These are phyloP conservation scores for Sporothrix humicola DNA, from an alignment of 2,329 filamentous ascomycete genomes.

Conservation along the genomic window DNA sequence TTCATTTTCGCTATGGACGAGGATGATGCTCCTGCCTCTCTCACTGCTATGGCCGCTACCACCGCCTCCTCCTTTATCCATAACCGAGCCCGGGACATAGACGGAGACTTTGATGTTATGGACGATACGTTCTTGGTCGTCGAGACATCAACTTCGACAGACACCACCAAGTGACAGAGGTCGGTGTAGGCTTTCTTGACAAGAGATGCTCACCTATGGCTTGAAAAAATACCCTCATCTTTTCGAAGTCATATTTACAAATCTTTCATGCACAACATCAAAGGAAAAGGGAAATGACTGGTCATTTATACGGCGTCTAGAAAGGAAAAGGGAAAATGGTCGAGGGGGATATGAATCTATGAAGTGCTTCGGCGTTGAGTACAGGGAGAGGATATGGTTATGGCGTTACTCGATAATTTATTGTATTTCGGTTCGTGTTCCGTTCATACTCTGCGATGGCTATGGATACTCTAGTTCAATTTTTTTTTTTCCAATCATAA, in stretches of 20 bases:
- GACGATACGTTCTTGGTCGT: not conserved
- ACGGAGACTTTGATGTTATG: not conserved
- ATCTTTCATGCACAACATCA: not conserved
- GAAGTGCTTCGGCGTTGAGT: too few relatives aligned
- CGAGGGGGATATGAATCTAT: too few relatives aligned
- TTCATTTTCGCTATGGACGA: slow-evolving; percentile 1
- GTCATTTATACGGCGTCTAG: not conserved
- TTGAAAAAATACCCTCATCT: too few relatives aligned
- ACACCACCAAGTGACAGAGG: too few relatives aligned
- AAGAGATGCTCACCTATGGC: too few relatives aligned
- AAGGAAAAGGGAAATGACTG: not conserved
- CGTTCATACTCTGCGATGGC: too few relatives aligned
- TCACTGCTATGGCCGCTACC: not conserved
- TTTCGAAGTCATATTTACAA: not conserved
- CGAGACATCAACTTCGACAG: not conserved
- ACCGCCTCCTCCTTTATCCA: not conserved
- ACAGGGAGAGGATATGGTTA: too few relatives aligned
- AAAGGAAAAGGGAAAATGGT: not conserved
- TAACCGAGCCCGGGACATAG: not conserved
- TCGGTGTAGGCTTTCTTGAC: too few relatives aligned
- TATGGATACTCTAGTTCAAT: too few relatives aligned
- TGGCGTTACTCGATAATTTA: too few relatives aligned
- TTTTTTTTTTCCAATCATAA: too few relatives aligned
- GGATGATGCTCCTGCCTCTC: not conserved
- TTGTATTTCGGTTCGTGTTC: too few relatives aligned